A percentile compares a stretch with the other conserved stretches of the same genome.
Evolutionary conservation across 257 asterid species (phyloP).

Genomic region (Dorcoceras hygrometricum): DNA sequence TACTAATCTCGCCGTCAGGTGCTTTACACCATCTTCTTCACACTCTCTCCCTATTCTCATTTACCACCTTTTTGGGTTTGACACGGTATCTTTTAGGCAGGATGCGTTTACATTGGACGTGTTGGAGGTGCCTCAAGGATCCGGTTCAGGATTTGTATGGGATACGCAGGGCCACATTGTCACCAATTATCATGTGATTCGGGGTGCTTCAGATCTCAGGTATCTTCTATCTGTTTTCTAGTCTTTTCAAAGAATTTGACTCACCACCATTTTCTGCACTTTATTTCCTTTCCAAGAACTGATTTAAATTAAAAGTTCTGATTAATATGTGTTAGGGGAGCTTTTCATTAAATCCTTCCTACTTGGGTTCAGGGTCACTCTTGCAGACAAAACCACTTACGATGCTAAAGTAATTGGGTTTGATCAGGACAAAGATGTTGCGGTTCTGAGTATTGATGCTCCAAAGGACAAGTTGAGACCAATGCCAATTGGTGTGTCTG

Average conservation of each 20-base stretch:
- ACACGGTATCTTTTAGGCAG: constrained; percentile 51
- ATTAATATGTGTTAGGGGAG: background rate
- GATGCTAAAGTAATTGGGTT: constrained; percentile 94
- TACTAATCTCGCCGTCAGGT: constrained; percentile 91
- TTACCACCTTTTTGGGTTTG: background rate
- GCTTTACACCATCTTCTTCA: too few species aligned
- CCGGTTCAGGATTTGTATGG: constrained; percentile 98
- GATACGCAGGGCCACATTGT: constrained; percentile 76
- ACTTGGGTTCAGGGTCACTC: constrained; percentile 61
- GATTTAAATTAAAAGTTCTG: background rate
- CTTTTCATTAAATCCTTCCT: constrained; percentile 8
- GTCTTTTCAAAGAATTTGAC: too few species aligned
- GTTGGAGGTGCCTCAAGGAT: constrained; percentile 96
- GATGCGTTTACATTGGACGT: constrained; percentile 90
- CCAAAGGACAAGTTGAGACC: constrained; percentile 84
- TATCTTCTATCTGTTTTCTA: constrained; percentile 18
- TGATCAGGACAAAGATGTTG: constrained; percentile 99
- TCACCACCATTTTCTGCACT: background rate
- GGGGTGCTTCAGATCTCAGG: constrained; percentile 99
- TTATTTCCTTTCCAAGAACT: background rate
- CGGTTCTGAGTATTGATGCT: constrained; percentile 71
- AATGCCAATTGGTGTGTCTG: constrained; percentile 85
- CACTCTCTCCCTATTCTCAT: too few species aligned
- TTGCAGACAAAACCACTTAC: constrained; percentile 71
- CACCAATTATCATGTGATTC: constrained; percentile 93